These are phyloP conservation scores for Ceratocystis huliohia DNA, from an alignment of 2,329 filamentous ascomycete genomes.

Conservation along the genomic window DNA sequence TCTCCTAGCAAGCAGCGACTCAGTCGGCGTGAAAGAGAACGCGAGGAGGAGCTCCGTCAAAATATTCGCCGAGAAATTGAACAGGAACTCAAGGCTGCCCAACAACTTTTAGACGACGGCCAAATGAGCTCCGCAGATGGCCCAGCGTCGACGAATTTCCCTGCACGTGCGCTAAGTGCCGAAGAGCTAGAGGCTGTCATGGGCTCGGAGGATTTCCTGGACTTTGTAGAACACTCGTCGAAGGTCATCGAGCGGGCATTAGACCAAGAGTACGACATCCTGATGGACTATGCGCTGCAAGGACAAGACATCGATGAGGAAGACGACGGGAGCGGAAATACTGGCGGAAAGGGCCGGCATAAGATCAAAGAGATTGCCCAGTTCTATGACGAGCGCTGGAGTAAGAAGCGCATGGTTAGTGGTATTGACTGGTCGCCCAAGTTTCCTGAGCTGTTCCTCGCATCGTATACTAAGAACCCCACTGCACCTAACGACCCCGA, in stretches of 20 bases:
- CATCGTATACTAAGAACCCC: slow-evolving; percentile 94
- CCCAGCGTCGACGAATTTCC: slow-evolving; percentile 44
- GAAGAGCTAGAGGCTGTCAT: slow-evolving; percentile 88
- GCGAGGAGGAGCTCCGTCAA: slow-evolving; percentile 79
- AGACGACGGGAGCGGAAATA: slow-evolving; percentile 61
- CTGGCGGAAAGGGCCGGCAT: slow-evolving; percentile 56
- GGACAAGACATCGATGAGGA: slow-evolving; percentile 67
- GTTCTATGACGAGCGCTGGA: slow-evolving; percentile 92
- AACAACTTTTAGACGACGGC: slow-evolving; percentile 45
- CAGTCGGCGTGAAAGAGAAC: slow-evolving; percentile 65
- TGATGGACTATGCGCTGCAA: slow-evolving; percentile 84
- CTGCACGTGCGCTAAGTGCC: slow-evolving; percentile 61
- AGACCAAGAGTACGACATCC: slow-evolving; percentile 90
- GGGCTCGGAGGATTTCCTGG: slow-evolving; percentile 81
- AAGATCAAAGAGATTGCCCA: slow-evolving; percentile 79
- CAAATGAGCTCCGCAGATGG: slow-evolving; percentile 29
- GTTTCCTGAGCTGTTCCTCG: slow-evolving; percentile 82
- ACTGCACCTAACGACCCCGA: slow-evolving; percentile 88
- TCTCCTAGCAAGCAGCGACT: slow-evolving; percentile 54
- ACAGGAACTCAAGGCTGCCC: slow-evolving; percentile 69
- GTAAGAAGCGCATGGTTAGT: slow-evolving; percentile 94
- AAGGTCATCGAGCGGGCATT: slow-evolving; percentile 94
- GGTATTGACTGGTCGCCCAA: slow-evolving; percentile 92
- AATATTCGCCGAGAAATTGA: slow-evolving; percentile 82
- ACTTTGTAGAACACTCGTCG: slow-evolving; percentile 88